Base-by-base conservation (phyloP, 1,139 yeast genomes). In the Arxiozyma telluris region DNA sequence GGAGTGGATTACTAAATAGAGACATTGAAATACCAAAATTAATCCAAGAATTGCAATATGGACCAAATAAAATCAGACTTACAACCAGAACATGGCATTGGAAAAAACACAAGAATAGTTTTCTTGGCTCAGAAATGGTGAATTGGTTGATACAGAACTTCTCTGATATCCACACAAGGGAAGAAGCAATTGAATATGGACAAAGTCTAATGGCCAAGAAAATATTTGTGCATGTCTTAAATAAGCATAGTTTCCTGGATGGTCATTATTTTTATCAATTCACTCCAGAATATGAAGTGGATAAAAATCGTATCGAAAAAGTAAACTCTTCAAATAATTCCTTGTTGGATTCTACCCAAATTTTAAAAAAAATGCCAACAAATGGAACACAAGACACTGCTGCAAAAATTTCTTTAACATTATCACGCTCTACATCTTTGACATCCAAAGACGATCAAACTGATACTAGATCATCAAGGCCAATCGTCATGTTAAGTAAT, bases 71-170 rank as follows among this genome's bases (percentile, higher is more conserved):
- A 72, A 84, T 53, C 72, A 76, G 50, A 9, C 74, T 93, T 49
- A 83, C 81, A 1, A 96, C 90, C 63, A 76, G 98, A 61, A 79
- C 84, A 34, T 93, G 98, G 98, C 98, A 93, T 68, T 83, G 91
- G 79, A 84, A 83, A 59, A 74, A 79, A 12, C 95, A 89, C 68
- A 76, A 78, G 41, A 80, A 85, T 59, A 87, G 96, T 69, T 90
- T 93, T 65, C 70, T 88, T 39, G 98, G 98, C 0, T 81, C 83
- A 59, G 96, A 89, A 57, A 75, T 90, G 60, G 96, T 89, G 0
- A 79, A 83, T 22, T 93, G 98, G 97, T 66, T 91, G 53, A 73
- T 87, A 44, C 86, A 85, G 57, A 81, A 83, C 56, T 86, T 90
- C 64, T 82, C 80, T 30, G 98, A 90, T 63, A 82, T 93, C 47